phyloP scores from a whole-genome alignment of 1,139 yeast genomes.

The Diutina neorugosa region DNA sequence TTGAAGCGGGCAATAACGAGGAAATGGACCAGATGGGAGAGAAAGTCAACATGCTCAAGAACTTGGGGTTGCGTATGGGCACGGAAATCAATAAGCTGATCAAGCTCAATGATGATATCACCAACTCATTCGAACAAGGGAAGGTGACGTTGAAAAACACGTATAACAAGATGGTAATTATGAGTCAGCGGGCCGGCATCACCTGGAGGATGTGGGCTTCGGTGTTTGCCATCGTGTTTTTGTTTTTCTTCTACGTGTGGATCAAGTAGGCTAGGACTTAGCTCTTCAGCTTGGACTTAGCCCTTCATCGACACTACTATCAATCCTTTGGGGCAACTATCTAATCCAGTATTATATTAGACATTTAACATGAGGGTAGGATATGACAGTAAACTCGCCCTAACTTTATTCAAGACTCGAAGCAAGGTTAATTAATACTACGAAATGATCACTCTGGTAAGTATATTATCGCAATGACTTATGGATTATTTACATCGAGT shows the following conservation, averaged over 20 bases:
- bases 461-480: too few relatives aligned
- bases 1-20: constrained; percentile 79
- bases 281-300: too few relatives aligned
- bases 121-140: constrained; percentile 32
- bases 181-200: constrained; percentile 78
- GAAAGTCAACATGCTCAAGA: constrained; percentile 61
- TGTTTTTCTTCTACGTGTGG: constrained; percentile 83
- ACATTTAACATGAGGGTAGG: neutral
- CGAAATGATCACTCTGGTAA: too few relatives aligned
- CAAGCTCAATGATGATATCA: constrained; percentile 45
- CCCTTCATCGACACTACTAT: too few relatives aligned
- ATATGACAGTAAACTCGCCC: too few relatives aligned
- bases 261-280: constrained; percentile 15
- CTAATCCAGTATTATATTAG: neutral
- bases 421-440: too few relatives aligned
- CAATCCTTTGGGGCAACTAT: too few relatives aligned
- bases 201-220: constrained; percentile 70
- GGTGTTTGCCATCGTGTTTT: constrained; percentile 47
- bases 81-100: constrained; percentile 71
- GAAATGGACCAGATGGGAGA: constrained; percentile 60
- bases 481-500: too few relatives aligned
- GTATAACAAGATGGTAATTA: constrained; percentile 58
- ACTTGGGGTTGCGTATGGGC: constrained; percentile 67
- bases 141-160: constrained; percentile 47
- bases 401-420: too few relatives aligned